A percentile compares a stretch with the other conserved stretches of the same genome.
These are phyloP conservation scores for Helicosporidium sp. DNA, from an alignment of 139 green algal species.

Conservation along the genomic window DNA sequence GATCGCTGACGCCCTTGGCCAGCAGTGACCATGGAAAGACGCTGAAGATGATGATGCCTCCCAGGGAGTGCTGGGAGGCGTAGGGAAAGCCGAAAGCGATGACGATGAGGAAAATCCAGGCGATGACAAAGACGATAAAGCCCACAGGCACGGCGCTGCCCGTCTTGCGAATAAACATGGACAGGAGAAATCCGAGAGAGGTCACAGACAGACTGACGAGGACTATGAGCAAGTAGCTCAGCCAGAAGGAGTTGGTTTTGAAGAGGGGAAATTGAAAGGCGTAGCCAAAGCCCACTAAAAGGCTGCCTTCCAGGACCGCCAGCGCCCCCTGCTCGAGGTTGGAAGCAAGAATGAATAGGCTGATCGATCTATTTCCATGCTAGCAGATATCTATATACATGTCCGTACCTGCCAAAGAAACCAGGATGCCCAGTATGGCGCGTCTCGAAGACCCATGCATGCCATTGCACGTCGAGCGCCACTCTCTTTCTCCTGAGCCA, in stretches of 20 bases:
- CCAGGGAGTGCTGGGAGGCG: slow-evolving; percentile 1
- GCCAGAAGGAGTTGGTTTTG: slow-evolving; percentile 28
- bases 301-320: slow-evolving; percentile 9
- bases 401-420: slow-evolving; percentile 4
- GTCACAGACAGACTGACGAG: slow-evolving; percentile 29
- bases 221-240: slow-evolving; percentile 38
- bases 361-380: too few relatives aligned
- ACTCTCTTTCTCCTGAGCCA: slow-evolving; percentile 18
- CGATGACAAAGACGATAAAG: slow-evolving; percentile 51
- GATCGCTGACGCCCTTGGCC: slow-evolving; percentile 48
- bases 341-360: too few relatives aligned
- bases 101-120: slow-evolving; percentile 28
- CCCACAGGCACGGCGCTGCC: slow-evolving; percentile 24
- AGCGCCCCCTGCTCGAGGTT: slow-evolving; percentile 8
- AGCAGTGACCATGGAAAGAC: slow-evolving; percentile 56
- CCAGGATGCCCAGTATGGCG: slow-evolving; percentile 10
- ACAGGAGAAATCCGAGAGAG: slow-evolving; percentile 36
- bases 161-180: slow-evolving; percentile 25
- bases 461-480: slow-evolving; percentile 9
- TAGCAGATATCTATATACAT: too few relatives aligned
- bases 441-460: slow-evolving; percentile 8
- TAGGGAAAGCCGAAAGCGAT: slow-evolving; percentile 38
- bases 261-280: slow-evolving; percentile 12
- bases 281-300: slow-evolving; percentile 13
- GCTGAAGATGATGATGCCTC: slow-evolving; percentile 19